These are phyloP conservation scores for Xylariaceae sp. DNA, from an alignment of 2,329 filamentous ascomycete species.

Conservation along the genomic window DNA sequence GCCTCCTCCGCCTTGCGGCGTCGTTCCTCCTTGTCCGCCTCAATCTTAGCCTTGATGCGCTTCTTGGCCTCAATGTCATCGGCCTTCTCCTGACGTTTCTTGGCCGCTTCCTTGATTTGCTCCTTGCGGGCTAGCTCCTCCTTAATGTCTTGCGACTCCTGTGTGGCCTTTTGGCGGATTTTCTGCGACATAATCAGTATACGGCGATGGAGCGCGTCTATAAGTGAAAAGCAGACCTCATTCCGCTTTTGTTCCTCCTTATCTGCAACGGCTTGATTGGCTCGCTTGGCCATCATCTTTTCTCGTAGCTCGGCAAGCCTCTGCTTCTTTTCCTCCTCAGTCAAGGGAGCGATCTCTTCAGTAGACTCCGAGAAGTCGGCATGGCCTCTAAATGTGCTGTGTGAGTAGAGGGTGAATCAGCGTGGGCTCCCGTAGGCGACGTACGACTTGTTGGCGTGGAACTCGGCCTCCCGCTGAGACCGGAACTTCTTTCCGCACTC, in stretches of 20 bases:
- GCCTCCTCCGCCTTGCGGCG: conserved; percentile 78
- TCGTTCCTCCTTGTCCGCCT: conserved; percentile 87
- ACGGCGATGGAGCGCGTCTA: not conserved
- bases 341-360: conserved; percentile 85
- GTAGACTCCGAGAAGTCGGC: conserved; percentile 89
- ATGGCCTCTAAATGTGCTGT: conserved; percentile 58
- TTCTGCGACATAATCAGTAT: conserved; percentile 40
- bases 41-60: conserved; percentile 88
- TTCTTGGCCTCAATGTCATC: conserved; percentile 83
- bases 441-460: conserved; percentile 82
- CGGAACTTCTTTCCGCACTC: conserved; percentile 92
- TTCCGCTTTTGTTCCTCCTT: conserved; percentile 81
- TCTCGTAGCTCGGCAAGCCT: conserved; percentile 70
- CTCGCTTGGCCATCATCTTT: conserved; percentile 68
- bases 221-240: conserved; percentile 52
- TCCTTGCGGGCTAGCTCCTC: conserved; percentile 86
- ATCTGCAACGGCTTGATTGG: conserved; percentile 63
- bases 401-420: conserved; percentile 4
- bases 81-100: conserved; percentile 82
- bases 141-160: conserved; percentile 82
- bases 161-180: conserved; percentile 81
- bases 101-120: conserved; percentile 83
- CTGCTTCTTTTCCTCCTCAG: conserved; percentile 85
- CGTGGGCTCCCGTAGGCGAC: conserved; percentile 25
- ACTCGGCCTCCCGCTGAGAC: conserved; percentile 75